These are phyloP conservation scores for Hortaea werneckii DNA, from an alignment of 2,329 filamentous ascomycete genomes.

Conservation along the genomic window DNA sequence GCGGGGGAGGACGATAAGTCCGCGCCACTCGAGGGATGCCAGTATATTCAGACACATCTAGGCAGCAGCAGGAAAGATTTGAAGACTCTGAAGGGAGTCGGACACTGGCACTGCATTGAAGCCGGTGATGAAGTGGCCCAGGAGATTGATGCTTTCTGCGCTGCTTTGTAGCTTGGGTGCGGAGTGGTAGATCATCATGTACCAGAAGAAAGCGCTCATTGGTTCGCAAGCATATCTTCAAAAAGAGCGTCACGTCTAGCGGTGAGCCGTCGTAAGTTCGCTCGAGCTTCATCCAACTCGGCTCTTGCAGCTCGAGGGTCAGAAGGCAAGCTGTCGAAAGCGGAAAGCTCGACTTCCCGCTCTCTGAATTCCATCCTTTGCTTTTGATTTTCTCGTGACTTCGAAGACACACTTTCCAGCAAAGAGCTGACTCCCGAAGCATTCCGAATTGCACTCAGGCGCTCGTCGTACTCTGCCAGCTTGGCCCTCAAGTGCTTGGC, in stretches of 20 bases:
- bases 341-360: conserved; percentile 52
- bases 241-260: conserved; percentile 62
- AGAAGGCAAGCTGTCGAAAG: conserved; percentile 63
- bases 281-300: conserved; percentile 59
- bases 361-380: conserved; percentile 49
- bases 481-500: conserved; percentile 57
- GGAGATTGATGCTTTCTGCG: conserved; percentile 34
- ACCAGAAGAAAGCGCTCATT: neutral
- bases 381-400: conserved; percentile 49
- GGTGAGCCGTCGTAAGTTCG: conserved; percentile 52
- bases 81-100: conserved; percentile 48
- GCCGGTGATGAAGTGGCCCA: conserved; percentile 44
- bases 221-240: conserved; percentile 41
- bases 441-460: no score
- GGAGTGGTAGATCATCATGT: no score
- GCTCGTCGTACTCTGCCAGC: conserved; percentile 53
- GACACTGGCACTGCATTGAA: conserved; percentile 66
- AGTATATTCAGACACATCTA: conserved; percentile 44
- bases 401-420: conserved; percentile 47
- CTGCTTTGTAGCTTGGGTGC: conserved; percentile 4
- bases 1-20: conserved; percentile 59
- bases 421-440: no score
- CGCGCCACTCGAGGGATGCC: conserved; percentile 47
- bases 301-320: conserved; percentile 57
- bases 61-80: conserved; percentile 43